phyloP scores from a whole-genome alignment of 768 basidiomycete species.

The Russula virescens region DNA sequence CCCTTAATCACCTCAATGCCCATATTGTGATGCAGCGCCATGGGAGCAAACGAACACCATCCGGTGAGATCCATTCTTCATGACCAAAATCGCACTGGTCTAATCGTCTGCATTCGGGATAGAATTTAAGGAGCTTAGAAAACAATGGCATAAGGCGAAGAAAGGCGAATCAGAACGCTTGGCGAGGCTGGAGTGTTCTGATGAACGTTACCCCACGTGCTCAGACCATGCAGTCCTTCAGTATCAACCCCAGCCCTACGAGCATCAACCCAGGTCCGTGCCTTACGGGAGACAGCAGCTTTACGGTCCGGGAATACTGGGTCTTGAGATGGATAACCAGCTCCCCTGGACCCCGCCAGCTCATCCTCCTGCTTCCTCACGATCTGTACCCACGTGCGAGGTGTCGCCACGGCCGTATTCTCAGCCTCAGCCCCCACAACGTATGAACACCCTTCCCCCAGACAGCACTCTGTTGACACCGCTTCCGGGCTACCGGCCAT shows the following conservation, averaged over 20 bases:
- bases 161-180: conserved; percentile 47
- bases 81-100: conserved; percentile 12
- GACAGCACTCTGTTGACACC: conserved; percentile 69
- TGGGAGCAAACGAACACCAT: conserved; percentile 82
- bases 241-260: conserved; percentile 9
- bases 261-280: conserved; percentile 1
- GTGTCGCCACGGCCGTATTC: conserved; percentile 13
- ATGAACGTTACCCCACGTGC: conserved; percentile 9
- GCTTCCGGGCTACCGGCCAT: conserved; percentile 50
- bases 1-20: conserved; percentile 94
- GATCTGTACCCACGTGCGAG: conserved; percentile 7
- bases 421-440: conserved; percentile 19
- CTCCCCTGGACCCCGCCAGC: conserved; percentile 13
- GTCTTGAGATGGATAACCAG: conserved; percentile 14
- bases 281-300: conserved; percentile 12
- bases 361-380: conserved; percentile 1
- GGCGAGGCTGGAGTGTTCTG: conserved; percentile 5
- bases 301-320: conserved; percentile 17
- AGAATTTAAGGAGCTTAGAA: conserved; percentile 99
- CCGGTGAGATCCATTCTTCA: conserved; percentile 51
- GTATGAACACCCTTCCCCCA: conserved; percentile 39
- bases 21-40: conserved; percentile 99
- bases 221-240: conserved; percentile 1
- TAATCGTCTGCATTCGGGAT: conserved; percentile 24
- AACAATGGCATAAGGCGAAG: conserved; percentile 92